Conservation (phyloP, 441 rosid species). For the Euphorbia schlechtendalii region DNA sequence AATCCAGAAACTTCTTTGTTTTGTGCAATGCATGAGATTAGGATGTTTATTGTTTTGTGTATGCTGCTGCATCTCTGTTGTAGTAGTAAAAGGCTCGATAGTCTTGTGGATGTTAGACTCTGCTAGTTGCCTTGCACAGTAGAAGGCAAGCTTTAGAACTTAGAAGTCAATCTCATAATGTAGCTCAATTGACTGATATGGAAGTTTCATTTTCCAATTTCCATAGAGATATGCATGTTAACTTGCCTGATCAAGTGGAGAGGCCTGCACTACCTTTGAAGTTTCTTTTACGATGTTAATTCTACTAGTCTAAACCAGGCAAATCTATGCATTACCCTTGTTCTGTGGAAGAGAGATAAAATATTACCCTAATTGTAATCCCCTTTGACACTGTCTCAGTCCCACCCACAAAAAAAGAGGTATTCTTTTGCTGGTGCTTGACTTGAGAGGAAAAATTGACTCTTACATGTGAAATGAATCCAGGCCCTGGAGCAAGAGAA, state of each 20-base stretch:
- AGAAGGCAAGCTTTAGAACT: background rate
- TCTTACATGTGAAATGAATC: slow-evolving; percentile 26
- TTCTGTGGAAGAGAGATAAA: background rate
- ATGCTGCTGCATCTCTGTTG: background rate
- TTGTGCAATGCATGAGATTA: slow-evolving; percentile 4
- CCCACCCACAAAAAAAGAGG: background rate
- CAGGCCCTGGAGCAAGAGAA: slow-evolving; percentile 78
- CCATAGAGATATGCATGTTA: slow-evolving; percentile 41
- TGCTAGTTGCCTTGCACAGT: background rate
- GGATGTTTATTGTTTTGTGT: background rate
- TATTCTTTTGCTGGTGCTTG: slow-evolving; percentile 7
- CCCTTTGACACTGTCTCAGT: background rate
- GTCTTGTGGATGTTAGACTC: background rate
- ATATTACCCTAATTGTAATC: background rate
- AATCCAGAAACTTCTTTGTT: slow-evolving; percentile 11
- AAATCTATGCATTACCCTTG: background rate
- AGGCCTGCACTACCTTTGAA: background rate
- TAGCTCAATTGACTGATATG: slow-evolving; percentile 34
- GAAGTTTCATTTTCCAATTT: slow-evolving; percentile 23
- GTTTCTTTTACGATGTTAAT: background rate
- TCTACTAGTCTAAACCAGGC: background rate
- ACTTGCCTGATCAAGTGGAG: background rate
- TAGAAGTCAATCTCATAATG: slow-evolving; percentile 12
- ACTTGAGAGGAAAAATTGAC: slow-evolving; percentile 6
- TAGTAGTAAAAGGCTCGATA: background rate